Conservation (phyloP, 306 rosid species). For the Glycine soja region DNA sequence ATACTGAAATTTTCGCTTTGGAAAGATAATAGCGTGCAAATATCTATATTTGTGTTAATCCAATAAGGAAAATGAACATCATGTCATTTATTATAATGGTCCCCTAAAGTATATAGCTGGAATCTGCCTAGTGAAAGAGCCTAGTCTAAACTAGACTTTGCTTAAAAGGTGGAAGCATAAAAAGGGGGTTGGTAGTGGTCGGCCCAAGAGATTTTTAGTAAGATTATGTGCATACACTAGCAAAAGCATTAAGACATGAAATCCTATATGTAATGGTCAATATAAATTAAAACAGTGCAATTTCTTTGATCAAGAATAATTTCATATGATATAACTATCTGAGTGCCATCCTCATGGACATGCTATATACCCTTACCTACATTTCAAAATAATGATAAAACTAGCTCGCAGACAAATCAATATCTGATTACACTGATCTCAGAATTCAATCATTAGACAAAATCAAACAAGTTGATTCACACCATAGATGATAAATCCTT, state of each 20-base stretch:
- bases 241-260: neutral
- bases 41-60: neutral
- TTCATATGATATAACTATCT: neutral
- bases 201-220: neutral
- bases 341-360: neutral
- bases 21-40: conserved; percentile 7
- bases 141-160: conserved; percentile 14
- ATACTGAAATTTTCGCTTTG: neutral
- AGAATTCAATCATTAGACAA: conserved; percentile 8
- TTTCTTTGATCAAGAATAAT: conserved; percentile 24
- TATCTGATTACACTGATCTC: neutral
- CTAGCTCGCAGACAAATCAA: conserved; percentile 3
- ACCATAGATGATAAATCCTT: conserved; percentile 24
- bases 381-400: neutral
- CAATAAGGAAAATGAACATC: conserved; percentile 3
- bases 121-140: conserved; percentile 23
- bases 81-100: neutral
- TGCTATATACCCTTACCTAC: neutral
- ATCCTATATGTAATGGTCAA: neutral
- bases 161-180: conserved; percentile 6
- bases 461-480: neutral
- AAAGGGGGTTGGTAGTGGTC: neutral
- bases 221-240: conserved; percentile 20
- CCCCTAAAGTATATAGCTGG: neutral
- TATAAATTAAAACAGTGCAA: neutral